Percentiles rank a stretch among this genome's conserved stretches.
phyloP scores from a whole-genome alignment of 1,284 basidiomycete genomes.

The Ceratorhiza oryzae-sativae region DNA sequence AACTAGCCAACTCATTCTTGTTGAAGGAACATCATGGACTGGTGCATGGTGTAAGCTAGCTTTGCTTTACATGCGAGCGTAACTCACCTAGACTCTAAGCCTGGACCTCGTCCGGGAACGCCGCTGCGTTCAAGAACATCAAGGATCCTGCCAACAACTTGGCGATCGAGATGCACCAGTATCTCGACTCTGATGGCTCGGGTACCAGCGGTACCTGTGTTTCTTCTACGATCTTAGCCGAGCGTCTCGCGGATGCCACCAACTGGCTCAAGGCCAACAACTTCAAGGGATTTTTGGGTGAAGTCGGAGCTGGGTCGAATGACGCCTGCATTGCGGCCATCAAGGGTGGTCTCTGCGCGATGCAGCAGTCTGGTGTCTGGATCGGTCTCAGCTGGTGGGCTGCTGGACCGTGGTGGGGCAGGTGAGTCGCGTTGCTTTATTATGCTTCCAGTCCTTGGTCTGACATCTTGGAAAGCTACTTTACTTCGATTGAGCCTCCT shows the following conservation, averaged over 20 bases:
- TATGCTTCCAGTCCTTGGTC: not conserved
- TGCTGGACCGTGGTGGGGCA: constrained; percentile 40
- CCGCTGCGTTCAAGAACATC: constrained; percentile 59
- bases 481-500: constrained; percentile 55
- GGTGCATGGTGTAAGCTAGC: constrained; percentile 49
- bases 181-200: constrained; percentile 70
- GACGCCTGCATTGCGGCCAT: constrained; percentile 60
- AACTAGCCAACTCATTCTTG: constrained; percentile 60
- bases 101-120: constrained; percentile 65
- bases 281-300: constrained; percentile 69
- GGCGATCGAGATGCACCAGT: constrained; percentile 73
- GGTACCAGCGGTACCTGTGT: constrained; percentile 65
- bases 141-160: constrained; percentile 68
- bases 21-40: constrained; percentile 54
- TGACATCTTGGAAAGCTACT: constrained; percentile 26
- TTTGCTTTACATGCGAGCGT: not conserved
- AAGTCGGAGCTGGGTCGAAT: constrained; percentile 67
- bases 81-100: constrained; percentile 48
- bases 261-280: constrained; percentile 65
- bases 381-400: constrained; percentile 53
- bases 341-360: constrained; percentile 62
- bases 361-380: constrained; percentile 68
- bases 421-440: not conserved
- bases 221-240: constrained; percentile 64
- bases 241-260: constrained; percentile 64